Evolutionary conservation across 495 filamentous ascomycete genomes (phyloP).

Genomic region (Margaritispora aquatica): DNA sequence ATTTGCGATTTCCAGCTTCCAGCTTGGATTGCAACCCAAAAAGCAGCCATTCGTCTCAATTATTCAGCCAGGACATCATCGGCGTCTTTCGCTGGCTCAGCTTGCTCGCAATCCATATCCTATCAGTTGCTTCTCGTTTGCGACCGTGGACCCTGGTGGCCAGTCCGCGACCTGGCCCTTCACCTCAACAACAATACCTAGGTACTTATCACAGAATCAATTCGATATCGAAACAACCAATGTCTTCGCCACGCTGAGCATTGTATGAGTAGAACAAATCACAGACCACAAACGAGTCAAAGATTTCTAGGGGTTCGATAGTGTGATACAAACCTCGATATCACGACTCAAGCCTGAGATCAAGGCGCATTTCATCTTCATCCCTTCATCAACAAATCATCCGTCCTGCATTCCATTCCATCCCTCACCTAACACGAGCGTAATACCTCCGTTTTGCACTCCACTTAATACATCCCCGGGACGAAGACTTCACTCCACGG

Average conservation of each 20-base stretch:
- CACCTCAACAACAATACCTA: too few relatives aligned
- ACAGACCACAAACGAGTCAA: not conserved
- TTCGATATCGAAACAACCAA: not conserved
- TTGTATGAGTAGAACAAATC: not conserved
- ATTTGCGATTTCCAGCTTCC: not conserved
- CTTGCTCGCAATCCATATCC: not conserved
- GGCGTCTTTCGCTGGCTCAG: not conserved
- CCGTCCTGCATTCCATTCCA: too few relatives aligned
- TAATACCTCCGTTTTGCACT: not conserved
- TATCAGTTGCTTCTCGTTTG: not conserved
- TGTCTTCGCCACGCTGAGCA: not conserved
- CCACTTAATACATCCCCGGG: not conserved
- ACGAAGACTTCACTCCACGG: not conserved
- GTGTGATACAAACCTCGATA: not conserved
- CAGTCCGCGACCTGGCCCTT: not conserved
- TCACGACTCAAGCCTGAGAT: not conserved
- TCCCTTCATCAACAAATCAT: not conserved
- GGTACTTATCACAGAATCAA: not conserved
- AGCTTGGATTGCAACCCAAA: not conserved
- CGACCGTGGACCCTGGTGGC: not conserved
- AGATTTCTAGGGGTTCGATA: not conserved
- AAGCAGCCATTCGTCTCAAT: not conserved
- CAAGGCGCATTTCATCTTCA: not conserved
- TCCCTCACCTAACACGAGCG: not conserved
- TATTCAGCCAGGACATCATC: not conserved